Conservation (phyloP, 768 basidiomycete species). For the Hypholoma fasciculare region DNA sequence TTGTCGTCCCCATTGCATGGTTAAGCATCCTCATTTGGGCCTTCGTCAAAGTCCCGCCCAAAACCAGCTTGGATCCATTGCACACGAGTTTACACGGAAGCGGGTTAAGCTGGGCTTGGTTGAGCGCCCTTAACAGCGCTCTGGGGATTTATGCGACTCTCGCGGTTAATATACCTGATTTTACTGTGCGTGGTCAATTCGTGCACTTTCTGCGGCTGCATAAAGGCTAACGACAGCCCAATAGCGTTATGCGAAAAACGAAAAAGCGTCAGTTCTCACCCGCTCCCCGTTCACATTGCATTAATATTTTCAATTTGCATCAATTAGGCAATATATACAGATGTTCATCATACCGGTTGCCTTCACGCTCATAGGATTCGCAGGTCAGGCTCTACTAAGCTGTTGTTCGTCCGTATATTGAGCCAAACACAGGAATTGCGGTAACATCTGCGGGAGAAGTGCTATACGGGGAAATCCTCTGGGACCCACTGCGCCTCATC, state of each 20-base stretch:
- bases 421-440: constrained; percentile 51
- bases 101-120: constrained; percentile 74
- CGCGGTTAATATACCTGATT: constrained; percentile 83
- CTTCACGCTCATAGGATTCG: constrained; percentile 77
- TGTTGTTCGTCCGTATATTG: neutral
- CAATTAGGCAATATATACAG: constrained; percentile 64
- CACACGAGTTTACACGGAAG: constrained; percentile 53
- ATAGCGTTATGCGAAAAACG: constrained; percentile 72
- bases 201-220: neutral
- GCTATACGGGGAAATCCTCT: constrained; percentile 63
- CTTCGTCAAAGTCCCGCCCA: constrained; percentile 63
- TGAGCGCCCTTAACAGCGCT: constrained; percentile 74
- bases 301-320: neutral
- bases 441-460: constrained; percentile 75
- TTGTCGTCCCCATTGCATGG: constrained; percentile 65
- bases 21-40: constrained; percentile 81
- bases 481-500: constrained; percentile 80
- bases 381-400: constrained; percentile 33
- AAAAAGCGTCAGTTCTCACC: constrained; percentile 48
- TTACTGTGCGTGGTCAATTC: constrained; percentile 44
- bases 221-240: neutral
- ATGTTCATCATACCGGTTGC: constrained; percentile 72
- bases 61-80: constrained; percentile 56
- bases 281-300: neutral
- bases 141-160: constrained; percentile 74